Evolutionary conservation across 352 stramenopile species (phyloP), one percentile per base, ranked within the genome.

Genomic region (Globisporangium okanoganense): DNA sequence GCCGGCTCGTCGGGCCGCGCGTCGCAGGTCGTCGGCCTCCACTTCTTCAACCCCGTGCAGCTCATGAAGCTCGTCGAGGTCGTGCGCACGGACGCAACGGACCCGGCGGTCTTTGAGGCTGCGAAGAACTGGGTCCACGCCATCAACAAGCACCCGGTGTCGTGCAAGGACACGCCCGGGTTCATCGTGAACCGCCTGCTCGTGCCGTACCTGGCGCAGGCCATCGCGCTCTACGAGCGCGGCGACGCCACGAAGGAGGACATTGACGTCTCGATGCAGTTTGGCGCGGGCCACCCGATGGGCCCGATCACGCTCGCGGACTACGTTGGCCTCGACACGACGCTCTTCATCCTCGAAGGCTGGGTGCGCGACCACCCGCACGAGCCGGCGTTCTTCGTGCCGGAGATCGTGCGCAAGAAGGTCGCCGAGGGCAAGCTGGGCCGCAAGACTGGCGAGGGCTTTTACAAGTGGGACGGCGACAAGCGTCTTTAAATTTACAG

Each of bases 21-120:
- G 5, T 75, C 94, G 22, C 89, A 97, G 41, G 97, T 98, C 67
- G 88, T 99, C 0, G 96, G 97, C 3, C 78, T 99, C n/a, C 97
- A 99, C 72, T 99, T 99, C 75, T 99, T 99, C 82, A 99, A 99
- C 73, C 97, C 97, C 0, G 93, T 98, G 56, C 85, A 94, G 56
- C 71, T 97, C 31, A 96, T 98, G 90, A 96, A 96, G 83, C 84
- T 99, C 22, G 96, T 99, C 12, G 97, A 99, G 70, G 96, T 99
- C 22, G 91, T 99, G 59, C 68, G 80, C 36, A 98, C 95, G n/a
- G 83, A 98, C 20, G 70, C 87, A 22, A 99, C 96, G 13, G 87
- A 98, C 75, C 70, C 76, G 6, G 77, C 70, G 12, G 87, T 98
- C 29, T 98, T 99, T 69, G 88, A 98, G 31, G 79, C 82, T 22